Evolutionary conservation across 257 asterid genomes (phyloP).

Genomic region (Solanum chilense): DNA sequence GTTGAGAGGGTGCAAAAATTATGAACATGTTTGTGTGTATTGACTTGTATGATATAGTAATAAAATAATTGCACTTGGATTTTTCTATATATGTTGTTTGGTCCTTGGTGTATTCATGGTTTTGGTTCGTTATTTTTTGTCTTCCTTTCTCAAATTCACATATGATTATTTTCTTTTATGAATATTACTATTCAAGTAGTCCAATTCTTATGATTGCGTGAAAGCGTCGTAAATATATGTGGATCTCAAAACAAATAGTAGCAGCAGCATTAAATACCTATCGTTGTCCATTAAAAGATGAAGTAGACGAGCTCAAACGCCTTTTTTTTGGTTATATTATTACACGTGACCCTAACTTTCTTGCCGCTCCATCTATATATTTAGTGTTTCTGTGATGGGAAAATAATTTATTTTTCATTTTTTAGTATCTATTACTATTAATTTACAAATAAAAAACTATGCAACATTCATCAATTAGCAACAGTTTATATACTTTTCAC

Average conservation of each 20-base stretch:
- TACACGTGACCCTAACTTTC: neutral
- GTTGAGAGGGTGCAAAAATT: neutral
- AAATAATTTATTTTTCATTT: neutral
- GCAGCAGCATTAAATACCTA: neutral
- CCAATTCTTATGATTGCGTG: neutral
- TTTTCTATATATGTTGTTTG: neutral
- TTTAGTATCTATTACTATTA: too few species aligned
- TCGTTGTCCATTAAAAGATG: neutral
- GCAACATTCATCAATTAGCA: neutral
- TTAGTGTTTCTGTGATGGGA: neutral
- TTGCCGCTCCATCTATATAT: neutral
- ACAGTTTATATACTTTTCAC: too few species aligned
- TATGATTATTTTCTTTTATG: neutral
- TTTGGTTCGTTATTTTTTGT: too few species aligned
- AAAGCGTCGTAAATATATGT: neutral
- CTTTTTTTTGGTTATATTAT: neutral
- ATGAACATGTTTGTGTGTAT: too few species aligned
- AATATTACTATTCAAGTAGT: neutral
- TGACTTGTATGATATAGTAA: too few species aligned
- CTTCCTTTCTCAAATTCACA: neutral
- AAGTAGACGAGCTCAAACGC: neutral
- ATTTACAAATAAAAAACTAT: neutral
- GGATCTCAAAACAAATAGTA: neutral
- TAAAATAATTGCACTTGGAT: neutral
- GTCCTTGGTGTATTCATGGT: neutral